Percentiles rank a stretch among this genome's conserved stretches.
phyloP scores from a whole-genome alignment of 1,139 yeast genomes.

The Yamadazyma dushanensis region DNA sequence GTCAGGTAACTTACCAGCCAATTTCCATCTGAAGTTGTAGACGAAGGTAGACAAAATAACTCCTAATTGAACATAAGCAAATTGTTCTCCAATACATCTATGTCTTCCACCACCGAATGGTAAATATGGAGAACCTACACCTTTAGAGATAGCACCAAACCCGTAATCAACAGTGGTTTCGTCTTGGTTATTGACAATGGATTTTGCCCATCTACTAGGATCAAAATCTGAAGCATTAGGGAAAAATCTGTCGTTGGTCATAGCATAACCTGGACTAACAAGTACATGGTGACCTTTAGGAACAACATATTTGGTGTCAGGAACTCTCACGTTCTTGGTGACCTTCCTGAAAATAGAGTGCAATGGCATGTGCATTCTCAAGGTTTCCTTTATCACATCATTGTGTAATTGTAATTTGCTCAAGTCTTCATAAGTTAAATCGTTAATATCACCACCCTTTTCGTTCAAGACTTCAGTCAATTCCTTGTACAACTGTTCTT shows the following conservation, averaged over 20 bases:
- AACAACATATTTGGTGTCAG: conserved; percentile 75
- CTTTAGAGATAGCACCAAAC: conserved; percentile 93
- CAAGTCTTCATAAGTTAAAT: conserved; percentile 76
- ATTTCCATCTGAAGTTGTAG: conserved; percentile 75
- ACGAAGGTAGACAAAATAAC: conserved; percentile 76
- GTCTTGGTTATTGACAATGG: conserved; percentile 26
- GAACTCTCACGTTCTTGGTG: conserved; percentile 72
- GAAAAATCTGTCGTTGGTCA: conserved; percentile 74
- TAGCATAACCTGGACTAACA: conserved; percentile 92
- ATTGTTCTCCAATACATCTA: conserved; percentile 98
- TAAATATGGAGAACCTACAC: conserved; percentile 91
- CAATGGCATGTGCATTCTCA: conserved; percentile 93
- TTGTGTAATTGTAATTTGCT: conserved; percentile 79
- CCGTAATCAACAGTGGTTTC: conserved; percentile 83
- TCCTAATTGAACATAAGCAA: conserved; percentile 93
- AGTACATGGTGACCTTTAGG: conserved; percentile 89
- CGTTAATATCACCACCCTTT: conserved; percentile 46
- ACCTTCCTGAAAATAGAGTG: conserved; percentile 96
- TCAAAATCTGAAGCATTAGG: conserved; percentile 68
- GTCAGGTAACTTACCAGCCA: conserved; percentile 66
- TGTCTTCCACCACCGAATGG: conserved; percentile 99
- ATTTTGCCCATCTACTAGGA: conserved; percentile 84
- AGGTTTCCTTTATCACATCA: conserved; percentile 85
- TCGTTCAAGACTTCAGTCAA: conserved; percentile 63
- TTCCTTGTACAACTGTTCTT: conserved; percentile 77